A percentile compares a stretch with the other conserved stretches of the same genome.
Evolutionary conservation across 1,139 yeast species (phyloP).

Genomic region (Candida neerlandica): DNA sequence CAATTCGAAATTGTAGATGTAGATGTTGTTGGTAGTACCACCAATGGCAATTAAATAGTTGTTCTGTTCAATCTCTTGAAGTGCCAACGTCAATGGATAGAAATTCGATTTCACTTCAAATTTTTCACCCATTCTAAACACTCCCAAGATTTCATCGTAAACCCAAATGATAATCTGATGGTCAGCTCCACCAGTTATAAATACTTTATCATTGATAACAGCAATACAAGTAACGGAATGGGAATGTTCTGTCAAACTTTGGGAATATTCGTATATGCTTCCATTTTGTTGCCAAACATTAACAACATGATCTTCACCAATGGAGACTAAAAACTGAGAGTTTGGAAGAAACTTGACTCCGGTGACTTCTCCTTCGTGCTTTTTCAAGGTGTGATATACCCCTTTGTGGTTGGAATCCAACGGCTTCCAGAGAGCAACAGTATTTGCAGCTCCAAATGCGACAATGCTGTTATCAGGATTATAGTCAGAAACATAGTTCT

Average conservation of each 20-base stretch:
- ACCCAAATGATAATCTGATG: conserved; percentile 61
- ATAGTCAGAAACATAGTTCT: conserved; percentile 67
- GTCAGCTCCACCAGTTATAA: conserved; percentile 68
- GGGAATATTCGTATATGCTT: conserved; percentile 25
- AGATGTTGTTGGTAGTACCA: conserved; percentile 68
- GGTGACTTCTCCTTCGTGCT: conserved; percentile 59
- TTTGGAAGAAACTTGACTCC: conserved; percentile 59
- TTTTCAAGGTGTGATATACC: conserved; percentile 56
- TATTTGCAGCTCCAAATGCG: conserved; percentile 77
- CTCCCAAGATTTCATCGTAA: conserved; percentile 14
- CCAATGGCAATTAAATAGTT: conserved; percentile 71
- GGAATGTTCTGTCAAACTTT: conserved; percentile 39
- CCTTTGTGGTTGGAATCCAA: conserved; percentile 43
- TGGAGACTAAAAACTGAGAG: conserved; percentile 53
- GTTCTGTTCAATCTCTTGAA: conserved; percentile 42
- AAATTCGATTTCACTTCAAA: conserved; percentile 52
- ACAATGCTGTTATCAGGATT: conserved; percentile 40
- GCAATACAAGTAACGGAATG: conserved; percentile 56
- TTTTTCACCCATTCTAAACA: conserved; percentile 30
- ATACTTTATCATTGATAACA: conserved; percentile 32
- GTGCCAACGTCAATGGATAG: conserved; percentile 65
- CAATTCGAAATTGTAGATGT: conserved; percentile 52
- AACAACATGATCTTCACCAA: conserved; percentile 65
- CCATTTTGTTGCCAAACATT: conserved; percentile 55
- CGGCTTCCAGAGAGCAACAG: conserved; percentile 79